phyloP scores from a whole-genome alignment of 1,284 basidiomycete genomes.

The Ustilago curta region DNA sequence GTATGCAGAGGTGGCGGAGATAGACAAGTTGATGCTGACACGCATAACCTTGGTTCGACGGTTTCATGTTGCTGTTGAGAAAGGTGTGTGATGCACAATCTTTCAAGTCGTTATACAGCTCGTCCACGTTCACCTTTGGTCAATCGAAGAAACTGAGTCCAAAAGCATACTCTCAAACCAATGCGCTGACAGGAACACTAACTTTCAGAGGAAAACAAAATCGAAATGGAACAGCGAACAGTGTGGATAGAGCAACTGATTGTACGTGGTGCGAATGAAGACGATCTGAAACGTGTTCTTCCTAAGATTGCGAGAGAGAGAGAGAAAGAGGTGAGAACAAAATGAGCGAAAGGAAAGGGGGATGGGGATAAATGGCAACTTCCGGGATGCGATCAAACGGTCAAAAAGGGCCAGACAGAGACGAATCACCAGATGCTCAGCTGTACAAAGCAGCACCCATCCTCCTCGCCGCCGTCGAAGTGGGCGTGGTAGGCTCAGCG shows the following conservation, averaged over 20 bases:
- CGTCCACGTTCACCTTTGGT: no score
- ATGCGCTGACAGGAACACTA: no score
- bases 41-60: no score
- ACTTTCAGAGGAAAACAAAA: no score
- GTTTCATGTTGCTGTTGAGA: no score
- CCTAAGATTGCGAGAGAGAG: background rate
- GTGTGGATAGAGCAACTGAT: background rate
- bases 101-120: no score
- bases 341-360: background rate
- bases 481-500: constrained; percentile 31
- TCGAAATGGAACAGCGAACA: no score
- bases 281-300: background rate
- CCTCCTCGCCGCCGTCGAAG: constrained; percentile 21
- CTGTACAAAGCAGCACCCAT: constrained; percentile 50
- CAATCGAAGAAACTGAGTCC: no score
- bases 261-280: background rate
- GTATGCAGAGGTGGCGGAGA: no score
- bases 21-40: no score
- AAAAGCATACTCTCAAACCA: no score
- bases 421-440: constrained; percentile 3
- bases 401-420: background rate
- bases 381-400: background rate
- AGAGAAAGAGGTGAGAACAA: background rate
- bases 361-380: background rate
- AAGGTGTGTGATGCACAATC: no score